These are phyloP conservation scores for Calocera cornea DNA, from an alignment of 768 basidiomycete genomes.

Conservation along the genomic window DNA sequence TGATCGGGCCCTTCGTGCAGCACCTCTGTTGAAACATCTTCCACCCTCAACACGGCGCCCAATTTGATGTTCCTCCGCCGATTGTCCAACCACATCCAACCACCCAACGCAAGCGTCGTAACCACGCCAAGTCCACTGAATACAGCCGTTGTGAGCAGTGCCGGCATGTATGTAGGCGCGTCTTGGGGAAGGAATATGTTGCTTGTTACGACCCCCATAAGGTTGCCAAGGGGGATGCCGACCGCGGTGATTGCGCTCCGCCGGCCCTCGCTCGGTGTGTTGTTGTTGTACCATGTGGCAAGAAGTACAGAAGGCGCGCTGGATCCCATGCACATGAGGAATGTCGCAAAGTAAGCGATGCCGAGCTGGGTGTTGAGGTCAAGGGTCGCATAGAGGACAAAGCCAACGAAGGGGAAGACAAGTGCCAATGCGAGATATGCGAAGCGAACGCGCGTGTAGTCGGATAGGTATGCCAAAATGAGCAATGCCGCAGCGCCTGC, in stretches of 20 bases:
- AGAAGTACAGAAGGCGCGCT: conserved; percentile 16
- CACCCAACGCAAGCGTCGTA: conserved; percentile 32
- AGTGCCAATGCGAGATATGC: neutral
- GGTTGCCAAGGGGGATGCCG: conserved; percentile 37
- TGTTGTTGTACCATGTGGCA: conserved; percentile 33
- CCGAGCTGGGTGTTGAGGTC: conserved; percentile 29
- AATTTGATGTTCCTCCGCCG: conserved; percentile 26
- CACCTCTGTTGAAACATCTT: conserved; percentile 34
- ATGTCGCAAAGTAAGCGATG: conserved; percentile 43
- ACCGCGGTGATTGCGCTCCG: conserved; percentile 39
- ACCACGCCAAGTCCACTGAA: conserved; percentile 37
- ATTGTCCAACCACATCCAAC: conserved; percentile 40
- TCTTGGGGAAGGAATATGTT: conserved; percentile 41
- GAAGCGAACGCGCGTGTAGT: conserved; percentile 29
- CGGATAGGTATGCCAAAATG: conserved; percentile 37
- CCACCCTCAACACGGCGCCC: conserved; percentile 22
- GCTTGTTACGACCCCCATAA: conserved; percentile 34
- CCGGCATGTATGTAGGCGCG: conserved; percentile 38
- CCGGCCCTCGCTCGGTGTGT: conserved; percentile 36
- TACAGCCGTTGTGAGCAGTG: conserved; percentile 35
- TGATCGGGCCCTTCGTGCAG: conserved; percentile 32
- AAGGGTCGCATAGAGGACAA: conserved; percentile 30
- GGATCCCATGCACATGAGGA: conserved; percentile 35
- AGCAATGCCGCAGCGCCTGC: conserved; percentile 36
- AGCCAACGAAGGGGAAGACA: conserved; percentile 15